Evolutionary conservation across 139 green algal genomes (phyloP).

Genomic region (Coccomyxa sp.): DNA sequence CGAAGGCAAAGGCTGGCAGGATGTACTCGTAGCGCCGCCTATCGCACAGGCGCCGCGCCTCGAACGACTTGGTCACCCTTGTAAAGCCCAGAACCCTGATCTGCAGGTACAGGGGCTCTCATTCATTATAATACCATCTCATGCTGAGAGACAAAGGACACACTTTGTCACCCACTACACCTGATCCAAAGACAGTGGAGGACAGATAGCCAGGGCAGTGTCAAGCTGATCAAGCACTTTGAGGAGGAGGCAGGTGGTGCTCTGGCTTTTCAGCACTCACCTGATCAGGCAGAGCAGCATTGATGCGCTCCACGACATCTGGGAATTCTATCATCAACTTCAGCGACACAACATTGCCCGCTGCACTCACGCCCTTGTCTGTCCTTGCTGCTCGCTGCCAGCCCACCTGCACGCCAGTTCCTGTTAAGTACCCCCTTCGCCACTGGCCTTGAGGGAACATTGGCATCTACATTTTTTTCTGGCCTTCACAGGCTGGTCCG

Average conservation of each 20-base stretch:
- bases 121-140: neutral
- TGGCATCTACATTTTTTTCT: too few species aligned
- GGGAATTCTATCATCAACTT: conserved; percentile 30
- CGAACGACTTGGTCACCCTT: conserved; percentile 84
- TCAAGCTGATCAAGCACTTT: too few species aligned
- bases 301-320: conserved; percentile 70
- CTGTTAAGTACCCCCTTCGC: neutral
- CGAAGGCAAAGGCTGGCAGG: conserved; percentile 81
- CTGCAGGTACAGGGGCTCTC: neutral
- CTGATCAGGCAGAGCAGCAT: conserved; percentile 61
- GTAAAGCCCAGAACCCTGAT: conserved; percentile 76
- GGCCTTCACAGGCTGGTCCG: neutral
- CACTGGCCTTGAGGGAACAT: neutral
- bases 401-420: conserved; percentile 45
- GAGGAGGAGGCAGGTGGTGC: too few species aligned
- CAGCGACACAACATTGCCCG: conserved; percentile 69
- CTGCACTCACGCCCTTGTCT: conserved; percentile 94
- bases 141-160: too few species aligned
- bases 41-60: conserved; percentile 77
- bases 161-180: too few species aligned
- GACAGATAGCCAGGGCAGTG: neutral
- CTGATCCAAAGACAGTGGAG: neutral
- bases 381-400: conserved; percentile 91
- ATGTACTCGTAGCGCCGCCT: conserved; percentile 91
- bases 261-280: conserved; percentile 9